Base-by-base conservation (phyloP, 805 yeast genomes). In the Lachancea nothofagi region DNA sequence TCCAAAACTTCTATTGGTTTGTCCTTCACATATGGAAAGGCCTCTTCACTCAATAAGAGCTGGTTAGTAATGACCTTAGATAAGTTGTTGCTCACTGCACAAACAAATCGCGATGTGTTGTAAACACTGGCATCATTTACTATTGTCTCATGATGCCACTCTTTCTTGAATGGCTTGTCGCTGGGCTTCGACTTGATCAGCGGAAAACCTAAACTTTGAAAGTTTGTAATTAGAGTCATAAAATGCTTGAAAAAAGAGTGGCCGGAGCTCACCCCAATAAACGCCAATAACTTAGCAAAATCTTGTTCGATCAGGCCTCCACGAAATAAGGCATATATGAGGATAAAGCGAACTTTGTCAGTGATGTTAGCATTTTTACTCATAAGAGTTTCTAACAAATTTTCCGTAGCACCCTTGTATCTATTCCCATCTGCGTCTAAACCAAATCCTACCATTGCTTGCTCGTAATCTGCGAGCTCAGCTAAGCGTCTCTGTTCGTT, bases 391-490 rank as follows among this genome's bases (percentile, higher is more conserved):
- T 64, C 69, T 21, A 89, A 66, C 41, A 88, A 63, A 25, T 74
- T 76, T 37, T 77, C 83, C 23, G 83, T 78, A 18, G 84, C 62
- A 38, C 72, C 70, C 49, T 75, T 75, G 32, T 72, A 71, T 48
- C 74, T 74, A 20, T 71, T 72, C 2, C 90, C 88, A 47, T 85
- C 83, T 33, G 78, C 68, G 41, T 78, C 79, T 2, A 73, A 59
- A 17, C 95, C 95, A 30, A 77, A 76, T 3, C 87, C 84, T 4
- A 83, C 76, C 47, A 88, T 71, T 14, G 80, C 75, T 62, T 89
- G 96, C 62, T 93, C 97, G 43, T 88, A 71, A 47, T 85, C 93
- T 1, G 95, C 86, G 14, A 84, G 69, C 44, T 77, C 86, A 7
- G 82, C 78, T 47, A 87, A 63, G 46, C 74, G 71, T 45, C 78